A percentile compares a stretch with the other conserved stretches of the same genome.
phyloP scores from a whole-genome alignment of 1,139 yeast genomes.

The Taphrina wiesneri region DNA sequence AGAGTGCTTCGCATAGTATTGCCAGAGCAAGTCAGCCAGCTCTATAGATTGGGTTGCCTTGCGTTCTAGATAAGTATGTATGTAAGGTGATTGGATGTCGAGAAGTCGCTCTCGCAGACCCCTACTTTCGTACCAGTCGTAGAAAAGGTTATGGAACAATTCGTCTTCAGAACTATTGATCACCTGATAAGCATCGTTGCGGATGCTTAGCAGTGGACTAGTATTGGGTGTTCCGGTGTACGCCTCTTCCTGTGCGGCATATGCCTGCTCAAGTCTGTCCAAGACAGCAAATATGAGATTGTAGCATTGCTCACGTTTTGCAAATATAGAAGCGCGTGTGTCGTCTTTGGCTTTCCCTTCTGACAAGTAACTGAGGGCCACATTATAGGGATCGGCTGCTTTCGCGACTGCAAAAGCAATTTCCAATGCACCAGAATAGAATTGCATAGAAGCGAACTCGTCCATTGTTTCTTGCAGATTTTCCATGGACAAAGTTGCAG shows the following conservation, averaged over 20 bases:
- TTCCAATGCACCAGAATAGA: conserved; percentile 82
- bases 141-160: conserved; percentile 82
- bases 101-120: conserved; percentile 75
- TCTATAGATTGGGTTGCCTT: conserved; percentile 67
- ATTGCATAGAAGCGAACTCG: conserved; percentile 75
- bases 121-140: conserved; percentile 86
- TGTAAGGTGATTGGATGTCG: conserved; percentile 70
- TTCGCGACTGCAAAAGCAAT: conserved; percentile 76
- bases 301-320: conserved; percentile 62
- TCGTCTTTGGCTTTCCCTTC: conserved; percentile 56
- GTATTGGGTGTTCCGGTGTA: conserved; percentile 36
- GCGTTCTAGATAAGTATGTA: conserved; percentile 73
- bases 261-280: conserved; percentile 62
- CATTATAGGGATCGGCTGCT: conserved; percentile 62
- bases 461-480: conserved; percentile 77
- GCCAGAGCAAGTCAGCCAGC: conserved; percentile 83
- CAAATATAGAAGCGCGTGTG: conserved; percentile 51
- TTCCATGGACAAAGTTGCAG: conserved; percentile 73
- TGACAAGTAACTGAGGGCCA: conserved; percentile 57
- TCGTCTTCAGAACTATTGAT: conserved; percentile 77
- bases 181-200: conserved; percentile 72
- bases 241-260: conserved; percentile 51
- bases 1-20: conserved; percentile 80
- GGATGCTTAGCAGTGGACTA: conserved; percentile 54
- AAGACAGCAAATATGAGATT: conserved; percentile 72